These are phyloP conservation scores for Metschnikowia vanudenii DNA, from an alignment of 805 yeast species.

Conservation along the genomic window DNA sequence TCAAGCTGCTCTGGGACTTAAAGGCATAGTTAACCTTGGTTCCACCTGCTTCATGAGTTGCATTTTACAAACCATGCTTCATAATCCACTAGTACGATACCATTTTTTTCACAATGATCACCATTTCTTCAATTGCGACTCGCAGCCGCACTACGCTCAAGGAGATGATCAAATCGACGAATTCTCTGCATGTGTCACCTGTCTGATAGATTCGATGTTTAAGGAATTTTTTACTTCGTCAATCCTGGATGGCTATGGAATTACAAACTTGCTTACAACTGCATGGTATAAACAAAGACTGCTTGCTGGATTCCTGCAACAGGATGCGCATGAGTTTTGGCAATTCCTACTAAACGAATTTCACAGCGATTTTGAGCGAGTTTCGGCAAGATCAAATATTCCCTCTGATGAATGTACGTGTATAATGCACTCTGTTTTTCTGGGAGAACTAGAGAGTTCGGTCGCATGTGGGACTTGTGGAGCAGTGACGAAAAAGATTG, in stretches of 20 bases:
- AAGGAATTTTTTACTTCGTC: constrained; percentile 68
- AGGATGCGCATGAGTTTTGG: constrained; percentile 98
- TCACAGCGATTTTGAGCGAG: constrained; percentile 49
- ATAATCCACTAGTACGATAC: constrained; percentile 82
- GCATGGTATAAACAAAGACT: constrained; percentile 84
- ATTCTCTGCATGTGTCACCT: constrained; percentile 63
- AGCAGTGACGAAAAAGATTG: constrained; percentile 64
- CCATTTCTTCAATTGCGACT: constrained; percentile 56
- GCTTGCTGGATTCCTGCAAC: constrained; percentile 94
- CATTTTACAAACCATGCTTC: constrained; percentile 83
- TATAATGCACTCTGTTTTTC: constrained; percentile 76
- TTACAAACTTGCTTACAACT: constrained; percentile 75
- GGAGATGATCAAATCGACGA: constrained; percentile 27
- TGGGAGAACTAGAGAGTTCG: constrained; percentile 79
- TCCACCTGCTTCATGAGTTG: constrained; percentile 97
- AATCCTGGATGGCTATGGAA: constrained; percentile 69
- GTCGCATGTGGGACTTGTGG: constrained; percentile 72
- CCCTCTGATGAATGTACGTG: constrained; percentile 57
- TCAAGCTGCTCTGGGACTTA: constrained; percentile 70
- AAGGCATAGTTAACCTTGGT: constrained; percentile 92
- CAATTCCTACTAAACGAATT: constrained; percentile 86
- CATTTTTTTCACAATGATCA: constrained; percentile 69
- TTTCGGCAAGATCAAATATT: constrained; percentile 13
- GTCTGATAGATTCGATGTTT: constrained; percentile 80
- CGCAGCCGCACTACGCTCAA: constrained; percentile 23